Evolutionary conservation across 805 yeast genomes (phyloP).

Genomic region (Spathaspora sp.): DNA sequence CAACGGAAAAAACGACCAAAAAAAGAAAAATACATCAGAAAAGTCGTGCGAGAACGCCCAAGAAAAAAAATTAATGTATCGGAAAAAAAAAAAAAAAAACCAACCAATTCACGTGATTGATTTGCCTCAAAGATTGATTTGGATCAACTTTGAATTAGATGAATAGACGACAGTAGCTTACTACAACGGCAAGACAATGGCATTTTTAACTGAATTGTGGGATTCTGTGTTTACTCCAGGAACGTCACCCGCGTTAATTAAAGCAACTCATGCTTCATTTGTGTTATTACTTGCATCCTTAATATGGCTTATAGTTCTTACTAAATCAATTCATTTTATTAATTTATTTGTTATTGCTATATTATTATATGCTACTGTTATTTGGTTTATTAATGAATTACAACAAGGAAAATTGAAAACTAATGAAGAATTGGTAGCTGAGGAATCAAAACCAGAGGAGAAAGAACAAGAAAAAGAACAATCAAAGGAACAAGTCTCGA

Average conservation of each 20-base stretch:
- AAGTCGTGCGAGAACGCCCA: background rate
- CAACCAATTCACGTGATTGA: background rate
- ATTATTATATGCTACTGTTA: conserved; percentile 71
- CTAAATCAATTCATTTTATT: conserved; percentile 64
- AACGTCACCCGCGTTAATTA: conserved; percentile 80
- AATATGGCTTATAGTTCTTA: conserved; percentile 52
- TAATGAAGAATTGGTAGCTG: conserved; percentile 36
- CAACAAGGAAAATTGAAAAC: conserved; percentile 44
- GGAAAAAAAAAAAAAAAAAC: no score
- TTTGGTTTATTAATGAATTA: conserved; percentile 85
- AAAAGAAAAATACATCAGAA: background rate
- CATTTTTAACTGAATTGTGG: conserved; percentile 71
- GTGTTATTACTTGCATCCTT: conserved; percentile 57
- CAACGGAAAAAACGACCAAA: background rate
- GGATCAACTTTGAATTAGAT: background rate
- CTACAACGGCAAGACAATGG: background rate
- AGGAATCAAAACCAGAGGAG: conserved; percentile 23
- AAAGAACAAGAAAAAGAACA: conserved; percentile 2
- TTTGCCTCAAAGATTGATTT: background rate
- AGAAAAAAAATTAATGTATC: no score
- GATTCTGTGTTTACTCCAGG: conserved; percentile 91
- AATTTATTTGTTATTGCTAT: conserved; percentile 54
- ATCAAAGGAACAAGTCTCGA: background rate
- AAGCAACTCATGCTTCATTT: conserved; percentile 86
- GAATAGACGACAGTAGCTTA: background rate